Percentiles rank a stretch among this genome's conserved stretches.
Conservation (phyloP, 2,329 filamentous ascomycete genomes). For the Aureobasidium pullulans region DNA sequence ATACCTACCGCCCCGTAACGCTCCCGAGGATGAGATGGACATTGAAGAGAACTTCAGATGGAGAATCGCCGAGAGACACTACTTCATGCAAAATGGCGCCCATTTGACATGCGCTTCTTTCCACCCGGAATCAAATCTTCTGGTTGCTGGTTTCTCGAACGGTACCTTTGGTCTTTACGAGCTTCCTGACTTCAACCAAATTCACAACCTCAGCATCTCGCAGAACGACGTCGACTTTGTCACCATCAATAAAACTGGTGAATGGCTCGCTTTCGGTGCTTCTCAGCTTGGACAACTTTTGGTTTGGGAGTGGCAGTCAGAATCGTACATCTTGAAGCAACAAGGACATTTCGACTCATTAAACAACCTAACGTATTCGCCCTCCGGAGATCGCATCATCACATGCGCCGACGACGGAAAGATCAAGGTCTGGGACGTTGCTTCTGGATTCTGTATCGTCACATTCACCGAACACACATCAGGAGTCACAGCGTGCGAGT, state of each 20-base stretch:
- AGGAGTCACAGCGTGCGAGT: constrained; percentile 88
- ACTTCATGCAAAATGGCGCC: constrained; percentile 85
- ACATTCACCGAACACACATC: constrained; percentile 97
- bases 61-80: constrained; percentile 86
- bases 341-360: constrained; percentile 96
- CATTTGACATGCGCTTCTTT: constrained; percentile 86
- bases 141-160: constrained; percentile 95
- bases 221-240: constrained; percentile 95
- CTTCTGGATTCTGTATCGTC: constrained; percentile 94
- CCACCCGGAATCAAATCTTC: constrained; percentile 76
- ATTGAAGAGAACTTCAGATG: constrained; percentile 65
- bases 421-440: constrained; percentile 96
- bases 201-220: constrained; percentile 88
- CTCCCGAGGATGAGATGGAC: constrained; percentile 46
- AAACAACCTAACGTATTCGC: constrained; percentile 87
- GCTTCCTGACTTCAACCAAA: constrained; percentile 89
- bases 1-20: constrained; percentile 58
- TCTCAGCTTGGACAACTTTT: constrained; percentile 92
- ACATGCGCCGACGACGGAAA: constrained; percentile 95
- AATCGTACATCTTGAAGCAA: constrained; percentile 97
- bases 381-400: constrained; percentile 85
- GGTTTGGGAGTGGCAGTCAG: constrained; percentile 99
- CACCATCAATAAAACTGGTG: constrained; percentile 85
- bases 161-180: constrained; percentile 92
- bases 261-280: constrained; percentile 95